phyloP scores from a whole-genome alignment of 148 eudicot species.

The Rhododendron henanense region DNA sequence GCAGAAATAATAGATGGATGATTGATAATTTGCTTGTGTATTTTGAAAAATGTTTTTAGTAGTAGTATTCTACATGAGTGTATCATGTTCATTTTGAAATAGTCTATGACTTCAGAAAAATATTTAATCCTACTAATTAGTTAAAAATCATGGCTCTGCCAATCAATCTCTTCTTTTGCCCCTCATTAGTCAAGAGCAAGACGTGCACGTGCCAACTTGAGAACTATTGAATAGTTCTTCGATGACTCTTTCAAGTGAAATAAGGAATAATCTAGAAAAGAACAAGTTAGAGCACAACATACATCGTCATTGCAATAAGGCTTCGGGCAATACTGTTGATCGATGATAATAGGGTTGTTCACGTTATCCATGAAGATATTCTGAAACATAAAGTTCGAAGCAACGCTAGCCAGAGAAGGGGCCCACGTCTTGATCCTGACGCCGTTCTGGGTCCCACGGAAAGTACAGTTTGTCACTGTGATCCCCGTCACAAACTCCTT shows the following conservation, averaged over 20 bases:
- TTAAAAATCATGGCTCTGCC: background rate
- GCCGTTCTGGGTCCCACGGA: conserved; percentile 49
- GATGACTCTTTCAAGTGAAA: background rate
- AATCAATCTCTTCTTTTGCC: background rate
- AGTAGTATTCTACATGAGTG: no score
- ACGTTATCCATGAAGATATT: conserved; percentile 34
- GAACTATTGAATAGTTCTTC: background rate
- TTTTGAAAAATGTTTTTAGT: no score
- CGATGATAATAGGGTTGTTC: conserved; percentile 57
- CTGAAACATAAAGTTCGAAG: conserved; percentile 23
- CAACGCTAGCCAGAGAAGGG: conserved; percentile 16
- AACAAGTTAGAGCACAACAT: background rate
- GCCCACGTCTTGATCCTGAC: conserved; percentile 65
- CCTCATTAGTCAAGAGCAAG: background rate
- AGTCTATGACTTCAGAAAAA: no score
- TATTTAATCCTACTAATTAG: no score
- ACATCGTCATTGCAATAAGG: conserved; percentile 21
- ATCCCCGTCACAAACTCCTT: conserved; percentile 30
- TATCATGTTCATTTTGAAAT: no score
- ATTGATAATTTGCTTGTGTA: no score
- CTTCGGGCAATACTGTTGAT: conserved; percentile 55
- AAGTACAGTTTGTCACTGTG: conserved; percentile 25
- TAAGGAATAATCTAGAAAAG: background rate
- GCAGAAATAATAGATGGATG: no score
- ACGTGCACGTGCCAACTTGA: background rate